Conservation (phyloP, 2,329 filamentous ascomycete genomes). For the Cladosporium sp. region DNA sequence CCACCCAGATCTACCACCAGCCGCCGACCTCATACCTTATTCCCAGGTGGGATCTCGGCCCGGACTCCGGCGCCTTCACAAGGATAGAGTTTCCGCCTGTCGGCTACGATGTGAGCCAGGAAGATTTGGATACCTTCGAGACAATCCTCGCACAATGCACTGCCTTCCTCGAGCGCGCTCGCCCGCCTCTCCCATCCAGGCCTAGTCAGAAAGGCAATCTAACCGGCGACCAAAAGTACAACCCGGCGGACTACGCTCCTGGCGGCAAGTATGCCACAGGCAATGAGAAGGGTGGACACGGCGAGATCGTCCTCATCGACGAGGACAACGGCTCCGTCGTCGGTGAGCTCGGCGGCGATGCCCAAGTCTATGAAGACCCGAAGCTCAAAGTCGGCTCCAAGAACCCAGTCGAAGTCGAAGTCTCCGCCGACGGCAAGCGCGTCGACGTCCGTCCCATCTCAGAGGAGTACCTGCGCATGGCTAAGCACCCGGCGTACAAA, state of each 20-base stretch:
- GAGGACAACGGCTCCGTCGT: slow-evolving; percentile 95
- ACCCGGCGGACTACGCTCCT: slow-evolving; percentile 72
- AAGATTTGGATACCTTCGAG: slow-evolving; percentile 94
- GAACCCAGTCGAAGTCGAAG: slow-evolving; percentile 74
- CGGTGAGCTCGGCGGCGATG: slow-evolving; percentile 79
- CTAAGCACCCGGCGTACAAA: slow-evolving; percentile 85
- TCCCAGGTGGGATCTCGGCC: slow-evolving; percentile 87
- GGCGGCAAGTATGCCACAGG: slow-evolving; percentile 54
- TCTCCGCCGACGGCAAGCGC: slow-evolving; percentile 62
- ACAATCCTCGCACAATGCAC: slow-evolving; percentile 98
- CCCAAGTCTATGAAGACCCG: slow-evolving; percentile 70
- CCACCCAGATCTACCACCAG: slow-evolving; percentile 95
- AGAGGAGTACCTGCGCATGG: slow-evolving; percentile 66
- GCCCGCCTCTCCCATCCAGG: slow-evolving; percentile 46
- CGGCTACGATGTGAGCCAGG: slow-evolving; percentile 70
- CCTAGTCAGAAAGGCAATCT: slow-evolving; percentile 27
- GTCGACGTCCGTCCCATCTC: slow-evolving; percentile 63
- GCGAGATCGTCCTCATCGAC: slow-evolving; percentile 86
- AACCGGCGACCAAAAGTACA: slow-evolving; percentile 51
- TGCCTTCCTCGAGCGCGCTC: slow-evolving; percentile 80
- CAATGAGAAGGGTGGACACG: slow-evolving; percentile 35
- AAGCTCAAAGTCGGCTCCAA: slow-evolving; percentile 81
- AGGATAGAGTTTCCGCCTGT: slow-evolving; percentile 78
- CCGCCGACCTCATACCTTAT: slow-evolving; percentile 89
- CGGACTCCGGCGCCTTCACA: slow-evolving; percentile 83